Conservation (phyloP, 257 asterid genomes). For the Fraxinus pennsylvanica region DNA sequence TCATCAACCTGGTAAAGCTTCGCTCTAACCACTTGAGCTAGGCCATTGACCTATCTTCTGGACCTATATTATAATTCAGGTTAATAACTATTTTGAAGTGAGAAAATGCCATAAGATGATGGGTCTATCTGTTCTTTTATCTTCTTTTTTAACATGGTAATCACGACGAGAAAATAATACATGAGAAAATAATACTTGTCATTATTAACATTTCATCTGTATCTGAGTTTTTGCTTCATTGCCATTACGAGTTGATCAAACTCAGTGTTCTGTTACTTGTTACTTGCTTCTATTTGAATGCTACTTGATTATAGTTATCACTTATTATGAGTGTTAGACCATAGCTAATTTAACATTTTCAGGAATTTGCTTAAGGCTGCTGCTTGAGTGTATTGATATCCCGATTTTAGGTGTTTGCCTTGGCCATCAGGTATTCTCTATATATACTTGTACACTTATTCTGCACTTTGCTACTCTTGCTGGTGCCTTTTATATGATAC, state of each 20-base stretch:
- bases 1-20: too few relatives aligned
- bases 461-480: neutral
- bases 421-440: constrained; percentile 86
- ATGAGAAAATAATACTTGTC: neutral
- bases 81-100: neutral
- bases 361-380: constrained; percentile 91
- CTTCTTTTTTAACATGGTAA: neutral
- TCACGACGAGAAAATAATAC: neutral
- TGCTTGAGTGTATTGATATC: constrained; percentile 84
- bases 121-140: neutral
- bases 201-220: neutral
- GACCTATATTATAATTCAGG: neutral
- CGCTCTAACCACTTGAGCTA: too few relatives aligned
- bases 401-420: constrained; percentile 98
- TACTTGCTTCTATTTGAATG: constrained; percentile 10
- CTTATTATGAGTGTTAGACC: constrained; percentile 4
- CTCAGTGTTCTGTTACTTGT: neutral
- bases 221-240: neutral
- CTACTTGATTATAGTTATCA: constrained; percentile 18
- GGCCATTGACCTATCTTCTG: neutral
- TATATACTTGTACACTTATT: neutral
- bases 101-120: neutral
- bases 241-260: neutral
- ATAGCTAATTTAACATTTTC: constrained; percentile 26
- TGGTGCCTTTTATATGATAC: neutral